These are phyloP conservation scores for Cicer cuneatum DNA, from an alignment of 306 rosid species.

Conservation along the genomic window DNA sequence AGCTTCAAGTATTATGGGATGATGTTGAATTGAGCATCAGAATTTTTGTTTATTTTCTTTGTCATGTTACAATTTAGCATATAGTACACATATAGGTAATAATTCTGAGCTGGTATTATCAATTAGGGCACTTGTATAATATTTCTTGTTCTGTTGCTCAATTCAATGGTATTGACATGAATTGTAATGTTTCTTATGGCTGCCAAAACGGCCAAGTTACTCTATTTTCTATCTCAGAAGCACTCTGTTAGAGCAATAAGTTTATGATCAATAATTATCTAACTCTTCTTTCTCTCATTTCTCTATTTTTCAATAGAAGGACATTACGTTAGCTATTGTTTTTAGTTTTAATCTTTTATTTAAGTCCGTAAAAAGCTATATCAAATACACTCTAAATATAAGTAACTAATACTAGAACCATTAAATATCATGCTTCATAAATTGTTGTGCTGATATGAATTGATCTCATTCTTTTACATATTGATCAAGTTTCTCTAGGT, in stretches of 20 bases:
- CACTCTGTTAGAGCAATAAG: constrained; percentile 13
- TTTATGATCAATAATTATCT: neutral
- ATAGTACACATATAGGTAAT: constrained; percentile 25
- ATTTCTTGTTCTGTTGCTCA: constrained; percentile 15
- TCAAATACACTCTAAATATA: too few species aligned
- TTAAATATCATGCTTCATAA: too few species aligned
- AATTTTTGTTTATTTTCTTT: constrained; percentile 39
- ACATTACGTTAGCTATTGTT: too few species aligned
- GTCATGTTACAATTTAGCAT: constrained; percentile 28
- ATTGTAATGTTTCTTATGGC: constrained; percentile 22
- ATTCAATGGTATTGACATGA: constrained; percentile 9
- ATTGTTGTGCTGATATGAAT: too few species aligned
- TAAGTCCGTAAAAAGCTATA: too few species aligned
- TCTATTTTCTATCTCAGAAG: neutral
- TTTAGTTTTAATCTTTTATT: too few species aligned
- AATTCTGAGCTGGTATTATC: constrained; percentile 33
- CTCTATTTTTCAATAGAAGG: neutral
- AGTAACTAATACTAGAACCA: too few species aligned
- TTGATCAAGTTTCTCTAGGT: too few species aligned
- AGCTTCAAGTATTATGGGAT: constrained; percentile 34
- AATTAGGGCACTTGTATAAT: constrained; percentile 38
- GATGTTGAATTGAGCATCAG: constrained; percentile 36
- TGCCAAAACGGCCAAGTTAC: neutral
- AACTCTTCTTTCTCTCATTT: neutral
- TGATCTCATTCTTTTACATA: too few species aligned